Percentiles rank a stretch among this genome's conserved stretches.
phyloP scores from a whole-genome alignment of 768 basidiomycete genomes.

The Leccinum boreale region DNA sequence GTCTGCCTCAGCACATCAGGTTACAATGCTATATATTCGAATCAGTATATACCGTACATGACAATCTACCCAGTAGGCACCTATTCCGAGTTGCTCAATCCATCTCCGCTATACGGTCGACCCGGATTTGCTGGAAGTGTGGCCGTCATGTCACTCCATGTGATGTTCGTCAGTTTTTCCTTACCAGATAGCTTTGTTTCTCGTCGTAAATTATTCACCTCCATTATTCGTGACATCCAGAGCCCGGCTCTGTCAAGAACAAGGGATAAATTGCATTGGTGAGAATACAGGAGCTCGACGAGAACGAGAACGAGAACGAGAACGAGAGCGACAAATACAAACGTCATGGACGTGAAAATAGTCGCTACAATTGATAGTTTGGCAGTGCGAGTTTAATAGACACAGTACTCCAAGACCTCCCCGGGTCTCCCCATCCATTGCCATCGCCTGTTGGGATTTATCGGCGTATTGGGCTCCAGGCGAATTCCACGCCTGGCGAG shows the following conservation, averaged over 20 bases:
- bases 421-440: conserved; percentile 83
- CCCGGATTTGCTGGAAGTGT: too few species aligned
- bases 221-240: background rate
- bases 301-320: background rate
- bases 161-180: too few species aligned
- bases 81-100: too few species aligned
- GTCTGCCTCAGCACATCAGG: too few species aligned
- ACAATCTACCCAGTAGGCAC: too few species aligned
- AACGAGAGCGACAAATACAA: background rate
- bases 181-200: background rate
- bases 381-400: conserved; percentile 17
- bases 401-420: conserved; percentile 51
- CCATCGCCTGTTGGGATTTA: conserved; percentile 69
- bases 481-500: conserved; percentile 67
- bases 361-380: background rate
- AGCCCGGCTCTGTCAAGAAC: background rate
- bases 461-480: conserved; percentile 70
- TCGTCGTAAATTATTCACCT: background rate
- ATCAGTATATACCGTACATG: too few species aligned
- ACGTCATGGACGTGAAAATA: background rate
- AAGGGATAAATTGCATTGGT: conserved; percentile 1
- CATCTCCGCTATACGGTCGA: too few species aligned
- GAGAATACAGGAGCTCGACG: background rate
- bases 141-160: too few species aligned
- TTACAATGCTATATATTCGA: too few species aligned